Percentiles rank a stretch among this genome's conserved stretches.
phyloP scores from a whole-genome alignment of 176 grass and related monocot genomes.

The Avena eriantha region DNA sequence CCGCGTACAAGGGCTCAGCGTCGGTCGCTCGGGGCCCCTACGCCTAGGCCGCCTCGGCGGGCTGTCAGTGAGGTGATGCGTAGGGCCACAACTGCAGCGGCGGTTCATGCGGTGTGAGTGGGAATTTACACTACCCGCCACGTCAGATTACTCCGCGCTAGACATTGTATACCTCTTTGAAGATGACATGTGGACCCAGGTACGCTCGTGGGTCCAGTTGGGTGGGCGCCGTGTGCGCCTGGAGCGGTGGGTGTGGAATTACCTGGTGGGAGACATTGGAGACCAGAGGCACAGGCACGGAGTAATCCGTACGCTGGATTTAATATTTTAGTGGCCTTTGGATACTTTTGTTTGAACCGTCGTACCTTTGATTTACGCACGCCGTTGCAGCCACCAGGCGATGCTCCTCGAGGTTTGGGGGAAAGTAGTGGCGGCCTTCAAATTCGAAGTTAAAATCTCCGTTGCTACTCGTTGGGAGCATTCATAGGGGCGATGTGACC shows the following conservation, averaged over 20 bases:
- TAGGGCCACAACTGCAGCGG: neutral
- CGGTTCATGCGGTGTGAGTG: neutral
- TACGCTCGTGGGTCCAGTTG: neutral
- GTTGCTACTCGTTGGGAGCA: neutral
- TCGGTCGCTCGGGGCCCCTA: neutral
- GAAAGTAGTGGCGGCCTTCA: neutral
- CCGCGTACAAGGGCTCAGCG: neutral
- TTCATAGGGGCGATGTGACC: neutral
- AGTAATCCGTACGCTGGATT: neutral
- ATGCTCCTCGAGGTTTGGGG: neutral
- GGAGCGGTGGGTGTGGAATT: neutral
- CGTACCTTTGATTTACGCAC: neutral
- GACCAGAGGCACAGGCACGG: neutral
- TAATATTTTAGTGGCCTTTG: neutral
- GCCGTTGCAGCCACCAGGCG: neutral
- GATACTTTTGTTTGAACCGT: neutral
- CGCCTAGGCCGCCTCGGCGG: neutral
- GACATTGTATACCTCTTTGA: neutral
- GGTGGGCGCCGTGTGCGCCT: neutral
- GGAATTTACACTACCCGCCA: neutral
- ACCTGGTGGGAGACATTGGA: neutral
- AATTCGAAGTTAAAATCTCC: neutral
- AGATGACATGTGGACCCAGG: neutral
- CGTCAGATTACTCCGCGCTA: neutral
- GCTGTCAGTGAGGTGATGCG: conserved; percentile 4